These are phyloP conservation scores for Tremella mesenterica DNA, from an alignment of 768 basidiomycete species.

Conservation along the genomic window DNA sequence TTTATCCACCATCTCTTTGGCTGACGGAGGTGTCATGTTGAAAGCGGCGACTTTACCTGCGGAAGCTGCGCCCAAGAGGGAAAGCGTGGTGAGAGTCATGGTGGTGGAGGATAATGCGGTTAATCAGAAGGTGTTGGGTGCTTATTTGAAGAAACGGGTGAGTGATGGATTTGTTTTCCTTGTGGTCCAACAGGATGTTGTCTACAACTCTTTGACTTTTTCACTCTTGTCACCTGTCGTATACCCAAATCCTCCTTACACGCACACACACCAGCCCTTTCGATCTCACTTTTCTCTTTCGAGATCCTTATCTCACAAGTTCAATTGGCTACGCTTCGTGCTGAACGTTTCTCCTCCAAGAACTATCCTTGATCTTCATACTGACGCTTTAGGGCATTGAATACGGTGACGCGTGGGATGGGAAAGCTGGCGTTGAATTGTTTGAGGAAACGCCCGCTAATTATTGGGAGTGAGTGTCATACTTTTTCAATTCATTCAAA, in stretches of 20 bases:
- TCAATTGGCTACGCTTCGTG: too few relatives aligned
- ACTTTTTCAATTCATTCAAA: not conserved
- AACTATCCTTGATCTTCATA: too few relatives aligned
- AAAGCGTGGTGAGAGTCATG: slow-evolving; percentile 56
- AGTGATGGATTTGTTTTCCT: slow-evolving; percentile 4
- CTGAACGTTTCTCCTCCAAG: not conserved
- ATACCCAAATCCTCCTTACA: not conserved
- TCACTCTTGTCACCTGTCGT: not conserved
- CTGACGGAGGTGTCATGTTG: slow-evolving; percentile 57
- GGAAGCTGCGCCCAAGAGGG: slow-evolving; percentile 49
- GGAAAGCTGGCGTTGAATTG: slow-evolving; percentile 68
- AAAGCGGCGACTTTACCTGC: slow-evolving; percentile 57
- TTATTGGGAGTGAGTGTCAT: slow-evolving; percentile 70
- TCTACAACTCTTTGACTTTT: not conserved
- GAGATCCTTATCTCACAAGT: too few relatives aligned
- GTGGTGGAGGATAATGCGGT: slow-evolving; percentile 88
- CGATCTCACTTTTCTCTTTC: too few relatives aligned
- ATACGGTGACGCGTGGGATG: slow-evolving; percentile 70
- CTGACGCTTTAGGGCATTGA: slow-evolving; percentile 62
- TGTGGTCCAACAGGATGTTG: not conserved
- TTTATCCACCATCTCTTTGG: slow-evolving; percentile 42
- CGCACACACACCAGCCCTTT: too few relatives aligned
- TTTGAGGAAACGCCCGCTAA: slow-evolving; percentile 56
- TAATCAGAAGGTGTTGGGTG: slow-evolving; percentile 70
- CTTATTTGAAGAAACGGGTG: slow-evolving; percentile 44